Evolutionary conservation across 2,329 filamentous ascomycete species (phyloP).

Genomic region (Hymenoscyphus albidus): DNA sequence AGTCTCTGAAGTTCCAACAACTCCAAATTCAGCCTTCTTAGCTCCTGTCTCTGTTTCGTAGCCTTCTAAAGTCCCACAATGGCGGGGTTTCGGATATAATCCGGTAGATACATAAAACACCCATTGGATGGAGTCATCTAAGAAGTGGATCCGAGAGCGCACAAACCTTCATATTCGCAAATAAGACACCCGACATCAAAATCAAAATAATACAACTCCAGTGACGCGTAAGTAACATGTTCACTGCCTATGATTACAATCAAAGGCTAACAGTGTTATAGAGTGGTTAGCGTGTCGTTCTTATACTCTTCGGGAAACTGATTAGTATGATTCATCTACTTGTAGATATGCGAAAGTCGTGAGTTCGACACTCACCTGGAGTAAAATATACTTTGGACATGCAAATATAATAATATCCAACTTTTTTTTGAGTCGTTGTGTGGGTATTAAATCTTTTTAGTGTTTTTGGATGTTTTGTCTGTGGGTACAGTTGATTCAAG

Average conservation of each 20-base stretch:
- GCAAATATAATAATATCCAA: not conserved
- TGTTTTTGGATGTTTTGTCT: not conserved
- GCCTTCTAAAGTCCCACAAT: not conserved
- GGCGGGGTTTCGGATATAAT: not conserved
- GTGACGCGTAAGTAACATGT: constrained; percentile 31
- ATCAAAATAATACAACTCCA: constrained; percentile 21
- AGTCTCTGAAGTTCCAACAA: too few relatives aligned
- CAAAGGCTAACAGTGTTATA: constrained; percentile 25
- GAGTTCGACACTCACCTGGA: constrained; percentile 33
- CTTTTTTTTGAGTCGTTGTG: not conserved
- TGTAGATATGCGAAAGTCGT: constrained; percentile 34
- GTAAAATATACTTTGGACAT: constrained; percentile 15
- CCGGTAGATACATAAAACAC: too few relatives aligned
- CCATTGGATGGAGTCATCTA: not conserved
- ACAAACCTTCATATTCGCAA: not conserved
- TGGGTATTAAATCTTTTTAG: not conserved
- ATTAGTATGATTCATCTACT: constrained; percentile 29
- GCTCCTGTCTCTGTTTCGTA: too few relatives aligned
- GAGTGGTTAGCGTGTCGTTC: constrained; percentile 37
- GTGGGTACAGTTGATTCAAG: not conserved
- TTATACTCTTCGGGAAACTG: constrained; percentile 31
- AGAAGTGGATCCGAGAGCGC: too few relatives aligned
- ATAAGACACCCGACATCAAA: not conserved
- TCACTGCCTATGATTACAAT: constrained; percentile 25
- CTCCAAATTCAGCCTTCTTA: too few relatives aligned